Conservation (phyloP, 2,329 filamentous ascomycete genomes). For the Sporothrix inflata region DNA sequence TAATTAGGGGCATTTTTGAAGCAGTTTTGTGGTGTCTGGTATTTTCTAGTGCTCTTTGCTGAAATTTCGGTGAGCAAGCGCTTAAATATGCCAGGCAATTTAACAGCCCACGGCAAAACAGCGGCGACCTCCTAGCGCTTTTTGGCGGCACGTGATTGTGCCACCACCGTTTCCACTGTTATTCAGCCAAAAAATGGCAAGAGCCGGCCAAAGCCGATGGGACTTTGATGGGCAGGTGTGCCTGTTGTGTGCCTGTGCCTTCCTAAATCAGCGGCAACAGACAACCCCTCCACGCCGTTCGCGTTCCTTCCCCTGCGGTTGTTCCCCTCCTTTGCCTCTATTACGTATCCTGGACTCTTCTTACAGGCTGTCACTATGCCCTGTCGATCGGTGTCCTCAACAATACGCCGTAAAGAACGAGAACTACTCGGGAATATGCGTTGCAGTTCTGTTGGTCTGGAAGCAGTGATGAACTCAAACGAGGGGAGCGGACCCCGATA, state of each 20-base stretch:
- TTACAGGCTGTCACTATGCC: background rate
- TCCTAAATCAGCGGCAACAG: background rate
- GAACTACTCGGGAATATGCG: background rate
- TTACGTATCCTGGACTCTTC: slow-evolving; percentile 13
- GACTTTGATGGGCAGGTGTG: background rate
- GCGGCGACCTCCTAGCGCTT: slow-evolving; percentile 27
- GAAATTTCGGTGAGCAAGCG: slow-evolving; percentile 3
- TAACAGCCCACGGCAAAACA: slow-evolving; percentile 1
- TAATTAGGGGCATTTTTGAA: background rate
- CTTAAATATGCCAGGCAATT: slow-evolving; percentile 4
- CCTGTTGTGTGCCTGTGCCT: background rate
- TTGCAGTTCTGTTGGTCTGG: background rate
- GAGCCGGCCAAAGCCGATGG: slow-evolving; percentile 22
- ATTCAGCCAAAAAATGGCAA: background rate
- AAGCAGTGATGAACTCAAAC: background rate
- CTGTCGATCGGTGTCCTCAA: slow-evolving; percentile 7
- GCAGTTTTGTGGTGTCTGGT: background rate
- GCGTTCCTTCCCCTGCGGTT: background rate
- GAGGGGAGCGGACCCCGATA: slow-evolving; percentile 6
- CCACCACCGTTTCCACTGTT: background rate
- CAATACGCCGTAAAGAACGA: background rate
- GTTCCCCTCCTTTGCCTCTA: background rate
- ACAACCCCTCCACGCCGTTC: background rate
- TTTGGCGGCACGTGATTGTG: background rate
- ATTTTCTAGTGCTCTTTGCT: background rate